Base-by-base conservation (phyloP, 2,329 filamentous ascomycete genomes). In the Penicillium sp. region DNA sequence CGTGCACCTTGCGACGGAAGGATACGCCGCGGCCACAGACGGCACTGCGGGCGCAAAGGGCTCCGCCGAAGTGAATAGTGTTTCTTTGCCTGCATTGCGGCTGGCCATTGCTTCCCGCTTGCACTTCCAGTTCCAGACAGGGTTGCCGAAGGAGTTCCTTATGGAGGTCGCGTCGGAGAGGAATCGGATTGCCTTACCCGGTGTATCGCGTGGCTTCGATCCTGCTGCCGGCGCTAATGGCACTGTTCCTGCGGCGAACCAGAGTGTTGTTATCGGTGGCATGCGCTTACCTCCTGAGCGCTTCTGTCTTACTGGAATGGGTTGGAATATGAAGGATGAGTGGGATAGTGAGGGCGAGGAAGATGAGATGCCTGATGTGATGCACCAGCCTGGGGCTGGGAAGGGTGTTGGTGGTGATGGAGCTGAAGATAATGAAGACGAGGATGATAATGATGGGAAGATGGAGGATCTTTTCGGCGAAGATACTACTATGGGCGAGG, bases 141-240 rank as follows among this genome's bases (percentile, higher is more conserved):
- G 78, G 0, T 66, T 88, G 61, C 83, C 85, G 0, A 87, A 87
- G 67, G 85, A 87, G 65, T 86, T 84, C 58, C 74, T 87, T 67
- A 76, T 81, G 63, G 83, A 86, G 69, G 73, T 86, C 29, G 85
- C 83, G 15, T 74, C 75, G 27, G 82, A 84, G 68, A 73, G 81
- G 59, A 86, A 86, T 69, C 72, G 79, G 6, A 78, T 84, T 50
- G 78, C 77, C 31, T 69, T 85, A 64, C 82, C 82, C 41, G 75
- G 80, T 63, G 80, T 84, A n/a, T 80, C 83, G 61, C 75, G 82
- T 46, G 79, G 81, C 48, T 85, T 70, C 53, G 71, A 73, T 58
- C 56, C 62, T 52, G 65, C 66, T 19, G 64, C 62, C 6, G 57
- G 60, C 27, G 59, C 62, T 51, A 62, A 63, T 68, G 54, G 71